Evolutionary conservation across 495 filamentous ascomycete genomes (phyloP).

Genomic region (Neurospora sp.): DNA sequence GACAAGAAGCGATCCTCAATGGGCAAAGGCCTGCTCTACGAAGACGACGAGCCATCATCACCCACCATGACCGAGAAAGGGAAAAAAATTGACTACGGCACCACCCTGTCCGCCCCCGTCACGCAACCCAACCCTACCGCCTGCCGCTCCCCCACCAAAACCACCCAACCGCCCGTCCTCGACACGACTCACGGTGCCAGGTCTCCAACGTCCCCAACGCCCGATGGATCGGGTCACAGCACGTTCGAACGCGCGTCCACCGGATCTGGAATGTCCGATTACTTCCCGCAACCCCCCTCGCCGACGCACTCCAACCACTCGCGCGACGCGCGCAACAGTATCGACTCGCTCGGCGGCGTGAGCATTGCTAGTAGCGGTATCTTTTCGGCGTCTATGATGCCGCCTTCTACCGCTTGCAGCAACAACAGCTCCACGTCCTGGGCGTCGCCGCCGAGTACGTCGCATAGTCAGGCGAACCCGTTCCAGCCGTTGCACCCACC

Average conservation of each 20-base stretch:
- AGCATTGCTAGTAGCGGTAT: constrained; percentile 20
- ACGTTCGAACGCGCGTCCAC: constrained; percentile 8
- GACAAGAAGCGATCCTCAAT: constrained; percentile 21
- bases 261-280: constrained; percentile 1
- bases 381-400: constrained; percentile 16
- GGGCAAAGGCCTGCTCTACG: constrained; percentile 17
- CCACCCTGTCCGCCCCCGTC: constrained; percentile 2
- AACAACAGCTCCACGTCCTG: not conserved
- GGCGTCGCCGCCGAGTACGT: constrained; percentile 9
- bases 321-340: constrained; percentile 6
- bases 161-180: not conserved
- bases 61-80: constrained; percentile 10
- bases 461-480: not conserved
- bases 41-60: constrained; percentile 5
- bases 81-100: constrained; percentile 10
- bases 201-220: not conserved
- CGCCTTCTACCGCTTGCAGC: constrained; percentile 8
- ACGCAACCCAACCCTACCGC: constrained; percentile 2
- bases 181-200: not conserved
- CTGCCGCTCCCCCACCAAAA: not conserved
- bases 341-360: constrained; percentile 10
- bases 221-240: not conserved
- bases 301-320: constrained; percentile 3
- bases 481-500: not conserved
- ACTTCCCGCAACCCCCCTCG: constrained; percentile 9